phyloP scores from a whole-genome alignment of 2,329 filamentous ascomycete species.

The Pseudopithomyces maydicus region DNA sequence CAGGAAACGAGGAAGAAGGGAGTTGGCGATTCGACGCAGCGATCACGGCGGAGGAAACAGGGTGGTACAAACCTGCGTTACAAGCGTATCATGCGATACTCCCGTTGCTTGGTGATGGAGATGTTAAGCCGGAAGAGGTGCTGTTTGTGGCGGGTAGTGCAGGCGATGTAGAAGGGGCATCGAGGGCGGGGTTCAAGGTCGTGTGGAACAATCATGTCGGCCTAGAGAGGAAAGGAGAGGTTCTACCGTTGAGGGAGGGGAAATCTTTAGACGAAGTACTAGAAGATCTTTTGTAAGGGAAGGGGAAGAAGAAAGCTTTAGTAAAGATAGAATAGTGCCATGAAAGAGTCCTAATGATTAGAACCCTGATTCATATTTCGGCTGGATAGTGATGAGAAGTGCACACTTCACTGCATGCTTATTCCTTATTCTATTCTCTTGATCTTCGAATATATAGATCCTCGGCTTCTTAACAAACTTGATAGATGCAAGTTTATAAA shows the following conservation, averaged over 20 bases:
- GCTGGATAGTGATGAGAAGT: too few species aligned
- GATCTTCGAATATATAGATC: too few species aligned
- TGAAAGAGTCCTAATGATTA: too few species aligned
- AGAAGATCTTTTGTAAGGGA: conserved; percentile 1
- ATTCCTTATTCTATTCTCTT: too few species aligned
- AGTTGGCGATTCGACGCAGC: conserved; percentile 36
- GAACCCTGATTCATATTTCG: too few species aligned
- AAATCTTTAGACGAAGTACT: conserved; percentile 6
- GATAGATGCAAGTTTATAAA: too few species aligned
- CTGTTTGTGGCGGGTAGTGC: conserved; percentile 38
- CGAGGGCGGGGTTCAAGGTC: conserved; percentile 46
- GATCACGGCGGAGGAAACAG: conserved; percentile 48
- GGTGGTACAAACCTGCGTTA: conserved; percentile 47
- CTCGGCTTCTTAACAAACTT: too few species aligned
- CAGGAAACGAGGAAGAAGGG: conserved; percentile 6
- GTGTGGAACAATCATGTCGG: conserved; percentile 13
- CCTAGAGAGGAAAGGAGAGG: conserved; percentile 4
- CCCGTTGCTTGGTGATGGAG: conserved; percentile 26
- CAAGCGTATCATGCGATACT: conserved; percentile 40
- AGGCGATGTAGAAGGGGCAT: conserved; percentile 48
- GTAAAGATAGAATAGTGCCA: too few species aligned
- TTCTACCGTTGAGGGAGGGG: conserved; percentile 7
- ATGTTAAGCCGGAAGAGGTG: conserved; percentile 6
- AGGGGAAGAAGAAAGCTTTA: background rate
- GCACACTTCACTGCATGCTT: too few species aligned